phyloP scores from a whole-genome alignment of 2,329 filamentous ascomycete genomes.

The Ascochyta koolunga region DNA sequence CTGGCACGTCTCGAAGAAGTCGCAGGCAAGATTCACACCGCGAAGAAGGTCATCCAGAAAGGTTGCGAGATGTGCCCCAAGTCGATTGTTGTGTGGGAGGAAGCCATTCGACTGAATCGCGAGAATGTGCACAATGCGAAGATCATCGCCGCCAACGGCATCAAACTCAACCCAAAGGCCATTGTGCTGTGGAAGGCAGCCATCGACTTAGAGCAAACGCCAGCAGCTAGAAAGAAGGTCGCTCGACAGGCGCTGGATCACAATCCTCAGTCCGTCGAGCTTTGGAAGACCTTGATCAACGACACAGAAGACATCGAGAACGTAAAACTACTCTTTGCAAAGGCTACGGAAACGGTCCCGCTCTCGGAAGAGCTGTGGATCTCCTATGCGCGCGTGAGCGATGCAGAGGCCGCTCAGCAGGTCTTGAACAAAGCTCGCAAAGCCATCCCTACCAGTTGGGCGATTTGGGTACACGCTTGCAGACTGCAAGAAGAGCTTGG shows the following conservation, averaged over 20 bases:
- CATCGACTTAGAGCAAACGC: constrained; percentile 86
- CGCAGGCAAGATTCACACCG: constrained; percentile 88
- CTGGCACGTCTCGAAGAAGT: constrained; percentile 90
- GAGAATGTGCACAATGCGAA: constrained; percentile 87
- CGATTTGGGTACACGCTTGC: constrained; percentile 96
- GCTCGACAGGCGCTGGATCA: constrained; percentile 89
- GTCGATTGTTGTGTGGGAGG: constrained; percentile 93
- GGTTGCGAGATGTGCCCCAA: constrained; percentile 92
- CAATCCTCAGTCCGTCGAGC: constrained; percentile 88
- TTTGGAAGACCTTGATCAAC: constrained; percentile 99
- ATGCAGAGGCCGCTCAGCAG: constrained; percentile 88
- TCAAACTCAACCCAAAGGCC: constrained; percentile 87
- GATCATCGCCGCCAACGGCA: constrained; percentile 90
- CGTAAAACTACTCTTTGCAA: constrained; percentile 85
- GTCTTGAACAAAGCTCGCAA: constrained; percentile 95
- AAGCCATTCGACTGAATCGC: constrained; percentile 85
- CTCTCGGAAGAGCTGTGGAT: constrained; percentile 95
- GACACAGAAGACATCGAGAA: constrained; percentile 89
- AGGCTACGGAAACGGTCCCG: constrained; percentile 94
- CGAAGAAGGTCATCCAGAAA: constrained; percentile 83
- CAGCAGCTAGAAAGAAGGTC: constrained; percentile 87
- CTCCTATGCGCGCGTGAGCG: constrained; percentile 86
- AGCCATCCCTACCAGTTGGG: constrained; percentile 88
- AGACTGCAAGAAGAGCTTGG: constrained; percentile 89
- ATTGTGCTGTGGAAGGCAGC: constrained; percentile 94